Percentiles rank a stretch among this genome's conserved stretches.
phyloP scores from a whole-genome alignment of 176 grass and related monocot genomes.

The Metroxylon sagu region DNA sequence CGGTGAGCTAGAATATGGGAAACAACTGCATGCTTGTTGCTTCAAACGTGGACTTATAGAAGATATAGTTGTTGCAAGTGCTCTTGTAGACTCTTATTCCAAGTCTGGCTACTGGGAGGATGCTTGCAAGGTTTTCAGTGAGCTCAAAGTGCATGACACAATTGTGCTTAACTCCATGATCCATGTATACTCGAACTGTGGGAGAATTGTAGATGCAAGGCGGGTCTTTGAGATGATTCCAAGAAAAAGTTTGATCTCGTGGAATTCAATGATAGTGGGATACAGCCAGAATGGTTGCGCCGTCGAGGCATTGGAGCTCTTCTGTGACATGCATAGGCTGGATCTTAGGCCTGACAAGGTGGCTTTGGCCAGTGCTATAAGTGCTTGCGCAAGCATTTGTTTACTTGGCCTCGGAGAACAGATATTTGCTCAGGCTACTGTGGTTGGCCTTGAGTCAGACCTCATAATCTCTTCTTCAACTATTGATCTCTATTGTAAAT shows the following conservation, averaged over 20 bases:
- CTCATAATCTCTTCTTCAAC: constrained; percentile 34
- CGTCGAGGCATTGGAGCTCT: constrained; percentile 42
- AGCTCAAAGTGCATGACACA: constrained; percentile 45
- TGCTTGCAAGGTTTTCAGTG: constrained; percentile 47
- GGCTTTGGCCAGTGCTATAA: constrained; percentile 58
- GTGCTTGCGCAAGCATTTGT: constrained; percentile 57
- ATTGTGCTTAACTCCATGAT: constrained; percentile 68
- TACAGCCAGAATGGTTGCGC: constrained; percentile 50
- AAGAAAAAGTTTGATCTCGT: constrained; percentile 56
- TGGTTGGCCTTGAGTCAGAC: constrained; percentile 38
- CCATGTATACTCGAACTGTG: constrained; percentile 53
- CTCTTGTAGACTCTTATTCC: constrained; percentile 73
- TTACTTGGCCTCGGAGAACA: constrained; percentile 51
- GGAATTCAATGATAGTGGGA: constrained; percentile 72
- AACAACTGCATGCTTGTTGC: constrained; percentile 36
- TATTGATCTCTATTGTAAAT: constrained; percentile 77
- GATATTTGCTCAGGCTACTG: constrained; percentile 40
- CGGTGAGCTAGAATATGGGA: constrained; percentile 21
- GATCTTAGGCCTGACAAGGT: constrained; percentile 40
- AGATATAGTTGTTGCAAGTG: constrained; percentile 43
- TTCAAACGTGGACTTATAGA: constrained; percentile 38
- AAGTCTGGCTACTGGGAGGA: constrained; percentile 58
- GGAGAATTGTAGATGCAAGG: constrained; percentile 41
- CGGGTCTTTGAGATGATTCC: constrained; percentile 39
- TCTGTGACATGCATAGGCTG: constrained; percentile 35